A percentile compares a stretch with the other conserved stretches of the same genome.
phyloP scores from a whole-genome alignment of 257 asterid genomes.

The Nicotiana noctiflora region DNA sequence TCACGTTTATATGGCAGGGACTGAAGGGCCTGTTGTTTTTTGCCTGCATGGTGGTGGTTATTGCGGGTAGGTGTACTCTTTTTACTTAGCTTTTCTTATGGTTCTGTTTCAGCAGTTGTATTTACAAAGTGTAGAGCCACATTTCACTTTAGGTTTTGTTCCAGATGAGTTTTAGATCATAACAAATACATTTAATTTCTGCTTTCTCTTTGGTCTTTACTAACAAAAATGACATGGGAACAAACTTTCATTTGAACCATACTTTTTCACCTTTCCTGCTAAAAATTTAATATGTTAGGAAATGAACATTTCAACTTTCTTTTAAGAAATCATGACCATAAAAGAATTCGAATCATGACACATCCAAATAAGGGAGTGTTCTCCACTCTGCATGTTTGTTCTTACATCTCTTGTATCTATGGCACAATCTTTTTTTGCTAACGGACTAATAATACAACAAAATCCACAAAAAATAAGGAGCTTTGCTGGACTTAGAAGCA shows the following conservation, averaged over 20 bases:
- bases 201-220: neutral
- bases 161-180: neutral
- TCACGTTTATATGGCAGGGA: conserved; percentile 78
- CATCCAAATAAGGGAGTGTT: neutral
- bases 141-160: neutral
- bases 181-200: neutral
- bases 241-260: neutral
- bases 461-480: neutral
- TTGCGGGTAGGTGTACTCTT: conserved; percentile 56
- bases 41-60: conserved; percentile 99
- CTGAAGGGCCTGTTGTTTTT: conserved; percentile 82
- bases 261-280: neutral
- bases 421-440: neutral
- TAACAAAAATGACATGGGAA: neutral
- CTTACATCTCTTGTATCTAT: neutral
- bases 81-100: neutral
- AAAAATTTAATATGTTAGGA: neutral
- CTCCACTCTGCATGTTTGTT: neutral
- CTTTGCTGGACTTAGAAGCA: neutral
- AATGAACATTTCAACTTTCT: neutral
- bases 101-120: neutral
- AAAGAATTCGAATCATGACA: neutral
- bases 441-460: neutral
- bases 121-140: neutral
- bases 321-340: neutral